A percentile compares a stretch with the other conserved stretches of the same genome.
These are phyloP conservation scores for Eucalyptus sideroxylon DNA, from an alignment of 345 rosid genomes.

Conservation along the genomic window DNA sequence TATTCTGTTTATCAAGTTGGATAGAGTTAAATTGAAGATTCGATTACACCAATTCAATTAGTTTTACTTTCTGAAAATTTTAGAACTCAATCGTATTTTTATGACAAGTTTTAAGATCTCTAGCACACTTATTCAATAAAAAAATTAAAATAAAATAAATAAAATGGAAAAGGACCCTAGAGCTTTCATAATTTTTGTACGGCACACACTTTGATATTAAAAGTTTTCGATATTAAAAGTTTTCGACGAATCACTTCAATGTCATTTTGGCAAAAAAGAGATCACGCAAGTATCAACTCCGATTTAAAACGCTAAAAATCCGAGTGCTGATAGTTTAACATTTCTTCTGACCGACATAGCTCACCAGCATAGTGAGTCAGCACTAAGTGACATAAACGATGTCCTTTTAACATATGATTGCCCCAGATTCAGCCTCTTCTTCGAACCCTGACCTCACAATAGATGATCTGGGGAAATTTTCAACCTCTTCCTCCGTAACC, in stretches of 20 bases:
- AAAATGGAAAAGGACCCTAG: background rate
- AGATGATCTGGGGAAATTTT: background rate
- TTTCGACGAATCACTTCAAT: background rate
- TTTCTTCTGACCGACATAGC: background rate
- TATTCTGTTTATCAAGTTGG: background rate
- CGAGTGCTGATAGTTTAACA: background rate
- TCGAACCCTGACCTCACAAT: background rate
- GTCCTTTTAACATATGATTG: background rate
- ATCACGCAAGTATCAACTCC: background rate
- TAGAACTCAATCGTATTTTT: accelerated
- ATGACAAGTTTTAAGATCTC: accelerated
- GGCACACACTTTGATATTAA: background rate
- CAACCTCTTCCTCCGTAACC: background rate
- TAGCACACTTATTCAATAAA: background rate
- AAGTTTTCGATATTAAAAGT: accelerated
- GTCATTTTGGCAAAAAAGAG: background rate
- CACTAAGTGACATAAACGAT: background rate
- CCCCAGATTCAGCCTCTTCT: background rate
- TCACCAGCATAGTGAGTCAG: background rate
- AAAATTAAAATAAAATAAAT: background rate
- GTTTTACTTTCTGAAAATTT: background rate
- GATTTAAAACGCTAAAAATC: background rate
- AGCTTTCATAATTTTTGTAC: background rate
- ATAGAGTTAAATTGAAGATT: background rate
- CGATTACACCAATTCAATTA: background rate